Evolutionary conservation across 2,329 filamentous ascomycete species (phyloP), one percentile per base, ranked within the genome.

Genomic region (Colletotrichum magnum): DNA sequence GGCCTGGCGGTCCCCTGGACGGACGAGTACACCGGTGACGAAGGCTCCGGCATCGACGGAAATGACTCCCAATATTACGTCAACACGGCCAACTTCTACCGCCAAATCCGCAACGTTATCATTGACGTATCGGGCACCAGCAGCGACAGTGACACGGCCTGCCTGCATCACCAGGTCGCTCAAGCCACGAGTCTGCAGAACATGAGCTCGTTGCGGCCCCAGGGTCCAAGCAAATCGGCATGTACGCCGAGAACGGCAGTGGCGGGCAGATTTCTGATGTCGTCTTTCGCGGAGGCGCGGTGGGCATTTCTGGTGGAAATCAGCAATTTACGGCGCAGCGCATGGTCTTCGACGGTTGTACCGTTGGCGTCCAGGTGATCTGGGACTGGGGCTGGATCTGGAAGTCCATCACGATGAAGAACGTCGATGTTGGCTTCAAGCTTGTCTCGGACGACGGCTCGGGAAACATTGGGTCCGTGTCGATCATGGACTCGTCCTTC

Each of bases 251-350:
- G 58, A 78, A 78, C 36, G 81, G 81, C n/a, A 79, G 78, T 18
- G 81, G 81, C 28, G 81, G 81, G 79, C 36, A 80, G 61, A 77
- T 83, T 72, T 79, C 89, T 50, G 90, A 93, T 74, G 85, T 94
- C 77, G 88, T 86, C 3, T 89, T 90, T 77, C 84, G 84, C 68
- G 88, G 89, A 59, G 89, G 89, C 70, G 84, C 83, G 3, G 81
- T 82, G 13, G 90, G 90, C 71, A 47, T 62, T 4, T 63, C 58
- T 18, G 64, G 50, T 16, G 64, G 64, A 16, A 48, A 62, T 15
- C 64, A 68, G 52, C 58, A 72, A 28, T 71, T 72, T 26, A 69
- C 67, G 1, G 52, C 50, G 3, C 47, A 60, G n/a, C 47, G 43
- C 7, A 4, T 72, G 15, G 21, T 6, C 5, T 70, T 73, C 51